These are phyloP conservation scores for Besnoitia besnoiti DNA, from an alignment of 169 alveolate genomes.

Conservation along the genomic window DNA sequence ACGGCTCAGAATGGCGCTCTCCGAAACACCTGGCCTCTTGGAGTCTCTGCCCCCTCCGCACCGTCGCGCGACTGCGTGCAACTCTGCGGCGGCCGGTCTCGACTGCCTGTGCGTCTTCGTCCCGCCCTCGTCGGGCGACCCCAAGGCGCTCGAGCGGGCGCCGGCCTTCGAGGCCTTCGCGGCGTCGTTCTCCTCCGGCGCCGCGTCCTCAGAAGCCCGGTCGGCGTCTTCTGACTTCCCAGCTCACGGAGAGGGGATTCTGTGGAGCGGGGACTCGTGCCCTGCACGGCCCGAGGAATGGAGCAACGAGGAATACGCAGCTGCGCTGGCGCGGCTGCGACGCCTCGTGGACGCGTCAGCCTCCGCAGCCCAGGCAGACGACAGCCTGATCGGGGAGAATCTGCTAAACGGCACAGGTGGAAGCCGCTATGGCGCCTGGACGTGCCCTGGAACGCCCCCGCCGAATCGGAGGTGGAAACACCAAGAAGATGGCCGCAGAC, in stretches of 20 bases:
- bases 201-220: neutral
- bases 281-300: neutral
- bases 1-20: neutral
- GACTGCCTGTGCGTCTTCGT: neutral
- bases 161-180: neutral
- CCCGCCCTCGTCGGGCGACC: constrained; percentile 3
- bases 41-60: neutral
- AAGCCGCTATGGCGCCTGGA: neutral
- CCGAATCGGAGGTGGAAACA: neutral
- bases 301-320: neutral
- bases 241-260: neutral
- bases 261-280: constrained; percentile 2
- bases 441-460: neutral
- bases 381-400: neutral
- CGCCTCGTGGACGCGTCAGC: neutral
- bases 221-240: neutral
- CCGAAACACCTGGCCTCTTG: neutral
- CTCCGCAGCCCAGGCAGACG: too few species aligned
- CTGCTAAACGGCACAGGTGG: neutral
- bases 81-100: neutral
- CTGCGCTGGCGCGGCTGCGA: neutral
- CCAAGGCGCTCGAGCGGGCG: neutral
- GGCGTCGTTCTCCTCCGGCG: neutral
- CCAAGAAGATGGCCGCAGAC: neutral
- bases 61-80: neutral